Conservation (phyloP, 116 monocot species). For the Zostera marina region DNA sequence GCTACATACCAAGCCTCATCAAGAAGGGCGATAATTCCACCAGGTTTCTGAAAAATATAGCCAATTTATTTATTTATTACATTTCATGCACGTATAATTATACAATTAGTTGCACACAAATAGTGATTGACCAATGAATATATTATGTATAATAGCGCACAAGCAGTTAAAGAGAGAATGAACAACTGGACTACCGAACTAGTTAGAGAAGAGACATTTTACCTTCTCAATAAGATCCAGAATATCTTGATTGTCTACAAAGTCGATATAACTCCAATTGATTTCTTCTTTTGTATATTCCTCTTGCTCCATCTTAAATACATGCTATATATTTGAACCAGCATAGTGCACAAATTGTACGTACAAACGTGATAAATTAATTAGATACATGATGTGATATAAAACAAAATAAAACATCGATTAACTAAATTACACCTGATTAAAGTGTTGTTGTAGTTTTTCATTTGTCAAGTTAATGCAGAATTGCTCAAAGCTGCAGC, state of each 20-base stretch:
- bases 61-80: too few species aligned
- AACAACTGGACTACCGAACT: too few species aligned
- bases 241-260: conserved; percentile 76
- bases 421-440: conserved; percentile 33
- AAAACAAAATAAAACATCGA: not conserved
- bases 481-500: conserved; percentile 83
- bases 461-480: conserved; percentile 93
- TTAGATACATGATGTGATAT: not conserved
- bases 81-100: too few species aligned
- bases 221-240: conserved; percentile 96
- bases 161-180: too few species aligned
- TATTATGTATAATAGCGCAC: not conserved
- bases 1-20: conserved; percentile 87
- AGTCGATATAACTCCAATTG: conserved; percentile 88
- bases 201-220: not conserved
- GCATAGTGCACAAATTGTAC: too few species aligned
- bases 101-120: too few species aligned
- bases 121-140: not conserved
- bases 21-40: conserved; percentile 85
- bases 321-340: conserved; percentile 69
- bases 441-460: conserved; percentile 86
- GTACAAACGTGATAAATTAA: too few species aligned
- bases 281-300: conserved; percentile 95
- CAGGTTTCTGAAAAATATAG: conserved; percentile 59
- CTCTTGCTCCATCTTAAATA: conserved; percentile 95